Evolutionary conservation across 1,284 basidiomycete species (phyloP).

Genomic region (Cutaneotrichosporon cutaneum): DNA sequence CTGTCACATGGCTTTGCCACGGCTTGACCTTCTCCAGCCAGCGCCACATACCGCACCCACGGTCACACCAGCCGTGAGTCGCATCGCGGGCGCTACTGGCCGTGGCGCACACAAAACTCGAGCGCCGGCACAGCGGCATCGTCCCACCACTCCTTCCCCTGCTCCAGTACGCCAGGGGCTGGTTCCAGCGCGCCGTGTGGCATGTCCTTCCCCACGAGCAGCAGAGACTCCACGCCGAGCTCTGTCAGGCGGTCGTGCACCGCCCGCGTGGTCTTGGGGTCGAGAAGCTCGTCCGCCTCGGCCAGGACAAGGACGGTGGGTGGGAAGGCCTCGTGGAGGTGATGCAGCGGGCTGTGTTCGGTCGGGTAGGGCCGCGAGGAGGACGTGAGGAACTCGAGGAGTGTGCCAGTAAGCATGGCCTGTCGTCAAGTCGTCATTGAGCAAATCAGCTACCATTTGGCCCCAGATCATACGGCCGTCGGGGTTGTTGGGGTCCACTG

Average conservation of each 20-base stretch:
- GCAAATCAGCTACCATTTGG: not conserved
- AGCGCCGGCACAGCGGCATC: not conserved
- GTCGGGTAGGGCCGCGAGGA: not conserved
- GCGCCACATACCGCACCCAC: too few species aligned
- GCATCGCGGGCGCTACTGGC: too few species aligned
- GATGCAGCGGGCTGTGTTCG: not conserved
- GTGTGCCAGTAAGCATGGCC: not conserved
- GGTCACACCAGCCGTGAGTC: too few species aligned
- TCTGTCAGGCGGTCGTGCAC: not conserved
- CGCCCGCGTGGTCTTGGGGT: not conserved
- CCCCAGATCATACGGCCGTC: not conserved
- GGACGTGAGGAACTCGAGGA: conserved; percentile 2
- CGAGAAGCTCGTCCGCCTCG: conserved; percentile 3
- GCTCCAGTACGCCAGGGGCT: not conserved
- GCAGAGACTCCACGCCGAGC: conserved; percentile 2
- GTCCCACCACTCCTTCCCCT: conserved; percentile 3
- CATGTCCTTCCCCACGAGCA: conserved; percentile 9
- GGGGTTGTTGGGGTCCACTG: not conserved
- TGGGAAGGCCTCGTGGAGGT: conserved; percentile 2
- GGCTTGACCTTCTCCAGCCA: too few species aligned
- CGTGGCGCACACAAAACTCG: conserved; percentile 4
- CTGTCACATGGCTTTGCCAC: too few species aligned
- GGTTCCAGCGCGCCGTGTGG: conserved; percentile 8
- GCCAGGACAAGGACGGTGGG: conserved; percentile 4
- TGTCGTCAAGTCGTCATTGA: not conserved